Conservation (phyloP, 2,329 filamentous ascomycete species). For the Chalara sp. region DNA sequence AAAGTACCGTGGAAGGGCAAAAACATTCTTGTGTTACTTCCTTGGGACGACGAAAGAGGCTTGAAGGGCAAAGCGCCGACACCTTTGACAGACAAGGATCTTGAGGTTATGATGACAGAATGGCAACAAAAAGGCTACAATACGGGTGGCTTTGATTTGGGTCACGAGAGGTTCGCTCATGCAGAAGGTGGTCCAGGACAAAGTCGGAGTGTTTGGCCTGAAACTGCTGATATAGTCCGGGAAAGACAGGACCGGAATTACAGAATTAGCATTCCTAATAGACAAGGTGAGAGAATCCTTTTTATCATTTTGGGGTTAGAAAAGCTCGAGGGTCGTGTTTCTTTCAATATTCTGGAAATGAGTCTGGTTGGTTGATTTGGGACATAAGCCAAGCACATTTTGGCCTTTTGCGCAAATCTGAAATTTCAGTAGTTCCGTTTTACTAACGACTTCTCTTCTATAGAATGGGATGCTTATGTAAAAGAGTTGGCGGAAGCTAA, state of each 20-base stretch:
- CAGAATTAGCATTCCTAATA: slow-evolving; percentile 56
- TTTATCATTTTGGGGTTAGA: neutral
- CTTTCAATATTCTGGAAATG: too few species aligned
- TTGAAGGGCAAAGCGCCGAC: slow-evolving; percentile 44
- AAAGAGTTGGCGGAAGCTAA: slow-evolving; percentile 84
- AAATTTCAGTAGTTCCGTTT: neutral
- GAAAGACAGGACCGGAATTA: slow-evolving; percentile 49
- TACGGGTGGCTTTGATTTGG: slow-evolving; percentile 60
- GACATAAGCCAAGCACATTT: too few species aligned
- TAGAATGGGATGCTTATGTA: slow-evolving; percentile 70
- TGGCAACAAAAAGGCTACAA: slow-evolving; percentile 68
- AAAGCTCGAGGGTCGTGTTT: neutral
- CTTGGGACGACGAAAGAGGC: slow-evolving; percentile 60
- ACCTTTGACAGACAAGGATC: slow-evolving; percentile 49
- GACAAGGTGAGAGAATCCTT: slow-evolving; percentile 26
- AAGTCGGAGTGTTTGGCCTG: slow-evolving; percentile 64
- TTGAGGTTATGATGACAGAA: slow-evolving; percentile 53
- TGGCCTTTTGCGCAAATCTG: too few species aligned
- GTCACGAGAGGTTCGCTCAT: slow-evolving; percentile 29
- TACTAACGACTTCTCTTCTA: slow-evolving; percentile 8
- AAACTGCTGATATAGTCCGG: slow-evolving; percentile 46
- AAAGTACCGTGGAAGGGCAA: slow-evolving; percentile 72
- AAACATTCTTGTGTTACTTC: slow-evolving; percentile 64
- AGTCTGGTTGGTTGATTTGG: too few species aligned
- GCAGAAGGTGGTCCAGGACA: slow-evolving; percentile 34